These are phyloP conservation scores for Flueggea neowawraea DNA, from an alignment of 441 rosid species.

Conservation along the genomic window DNA sequence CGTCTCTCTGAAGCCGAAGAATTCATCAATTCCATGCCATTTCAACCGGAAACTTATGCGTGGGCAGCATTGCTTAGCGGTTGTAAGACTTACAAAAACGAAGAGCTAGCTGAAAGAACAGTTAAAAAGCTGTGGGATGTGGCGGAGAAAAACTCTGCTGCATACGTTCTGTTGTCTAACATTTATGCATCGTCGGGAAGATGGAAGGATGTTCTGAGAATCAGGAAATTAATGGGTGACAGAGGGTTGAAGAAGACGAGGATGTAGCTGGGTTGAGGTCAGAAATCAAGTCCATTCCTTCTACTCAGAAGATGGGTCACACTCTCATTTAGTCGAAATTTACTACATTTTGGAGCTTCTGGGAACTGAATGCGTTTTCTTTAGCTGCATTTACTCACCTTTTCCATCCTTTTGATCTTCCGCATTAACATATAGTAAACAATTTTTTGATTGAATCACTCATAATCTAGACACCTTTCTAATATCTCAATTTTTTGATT, in stretches of 20 bases:
- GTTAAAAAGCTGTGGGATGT: constrained; percentile 37
- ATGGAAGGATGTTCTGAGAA: constrained; percentile 44
- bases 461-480: too few species aligned
- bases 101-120: constrained; percentile 42
- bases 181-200: constrained; percentile 54
- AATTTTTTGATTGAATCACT: too few species aligned
- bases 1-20: constrained; percentile 53
- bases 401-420: too few species aligned
- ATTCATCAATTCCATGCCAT: constrained; percentile 49
- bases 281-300: constrained; percentile 36
- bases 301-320: constrained; percentile 40
- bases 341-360: constrained; percentile 34
- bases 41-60: constrained; percentile 46
- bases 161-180: constrained; percentile 49
- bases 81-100: constrained; percentile 46
- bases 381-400: too few species aligned
- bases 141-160: constrained; percentile 33
- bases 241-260: constrained; percentile 54
- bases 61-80: constrained; percentile 53
- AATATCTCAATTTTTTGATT: too few species aligned
- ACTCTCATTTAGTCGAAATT: constrained; percentile 33
- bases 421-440: too few species aligned
- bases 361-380: too few species aligned
- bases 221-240: constrained; percentile 49
- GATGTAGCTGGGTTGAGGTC: constrained; percentile 64